Evolutionary conservation across 805 yeast species (phyloP), one percentile per base, ranked within the genome.

Genomic region (Barnettozyma wickerhamii): DNA sequence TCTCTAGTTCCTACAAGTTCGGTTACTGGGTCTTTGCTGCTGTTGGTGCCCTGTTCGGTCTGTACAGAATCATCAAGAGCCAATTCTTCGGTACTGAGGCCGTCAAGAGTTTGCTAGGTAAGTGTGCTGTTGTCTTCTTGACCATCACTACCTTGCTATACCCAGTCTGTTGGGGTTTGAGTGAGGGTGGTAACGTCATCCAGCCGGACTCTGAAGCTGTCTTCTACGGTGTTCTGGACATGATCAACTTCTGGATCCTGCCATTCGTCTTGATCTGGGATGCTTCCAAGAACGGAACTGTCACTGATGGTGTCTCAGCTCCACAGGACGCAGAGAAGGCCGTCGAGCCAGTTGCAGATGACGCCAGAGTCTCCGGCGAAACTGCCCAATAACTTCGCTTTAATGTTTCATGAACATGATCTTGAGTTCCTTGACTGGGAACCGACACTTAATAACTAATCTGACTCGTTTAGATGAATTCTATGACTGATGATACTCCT

Each of bases 11-110:
- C 33, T 80, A 80, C 61, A 80, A 76, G 58, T 80, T 84, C 84
- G 87, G 86, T 56, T 79, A 75, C 65, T 80, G 74, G 60, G 69
- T 75, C 6, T 75, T 80, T 57, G 78, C 74, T 23, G 65, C 66
- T 30, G 59, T 60, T 43, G 68, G 71, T 28, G 63, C 68, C 59
- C 46, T 75, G 43, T 63, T 66, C 40, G 66, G 67, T 15, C 57
- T 71, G 31, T 45, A 46, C 17, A 13, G 15, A 13, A n/a, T 19
- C 35, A 14, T 55, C 27, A 50, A 48, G 35, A 56, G 64, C 31
- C 68, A 71, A 50, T 40, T 34, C 4, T 13, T 43, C 23, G 39
- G 49, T 43, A 26, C 34, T 27, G 21, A 6, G 2, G 37, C 41
- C 38, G 48, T 49, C 23, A 35, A 20, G 10, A 28, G 36, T 6